Evolutionary conservation across 495 filamentous ascomycete species (phyloP).

Genomic region (Trichoderma asperelloides): DNA sequence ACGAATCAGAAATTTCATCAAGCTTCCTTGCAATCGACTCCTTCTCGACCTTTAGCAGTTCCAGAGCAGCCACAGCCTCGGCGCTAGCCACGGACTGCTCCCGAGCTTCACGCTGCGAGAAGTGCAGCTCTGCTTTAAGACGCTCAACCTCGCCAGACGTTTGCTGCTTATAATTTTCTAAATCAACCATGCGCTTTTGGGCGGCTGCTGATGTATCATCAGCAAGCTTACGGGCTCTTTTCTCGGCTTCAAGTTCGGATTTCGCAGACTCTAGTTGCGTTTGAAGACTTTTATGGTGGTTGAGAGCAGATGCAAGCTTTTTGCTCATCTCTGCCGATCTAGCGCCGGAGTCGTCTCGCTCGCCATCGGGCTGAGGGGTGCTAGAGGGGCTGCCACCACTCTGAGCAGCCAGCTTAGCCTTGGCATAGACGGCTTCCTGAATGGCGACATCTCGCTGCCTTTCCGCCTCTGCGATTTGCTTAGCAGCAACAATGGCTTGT

Average conservation of each 20-base stretch:
- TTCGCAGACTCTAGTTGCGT: slow-evolving; percentile 56
- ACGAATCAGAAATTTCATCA: slow-evolving; percentile 53
- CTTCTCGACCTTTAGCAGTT: slow-evolving; percentile 73
- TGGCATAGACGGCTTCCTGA: slow-evolving; percentile 87
- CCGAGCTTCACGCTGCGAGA: slow-evolving; percentile 59
- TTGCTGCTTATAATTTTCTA: slow-evolving; percentile 73
- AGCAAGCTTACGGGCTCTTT: slow-evolving; percentile 66
- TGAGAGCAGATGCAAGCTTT: slow-evolving; percentile 73
- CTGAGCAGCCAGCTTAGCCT: slow-evolving; percentile 82
- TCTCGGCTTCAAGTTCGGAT: slow-evolving; percentile 70
- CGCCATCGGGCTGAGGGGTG: slow-evolving; percentile 61
- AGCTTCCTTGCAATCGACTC: slow-evolving; percentile 66
- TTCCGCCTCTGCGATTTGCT: slow-evolving; percentile 84
- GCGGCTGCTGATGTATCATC: slow-evolving; percentile 82
- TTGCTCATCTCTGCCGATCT: slow-evolving; percentile 68
- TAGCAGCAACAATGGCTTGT: slow-evolving; percentile 74
- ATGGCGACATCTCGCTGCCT: slow-evolving; percentile 88
- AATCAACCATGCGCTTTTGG: slow-evolving; percentile 69
- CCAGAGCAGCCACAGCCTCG: slow-evolving; percentile 64
- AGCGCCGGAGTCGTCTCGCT: slow-evolving; percentile 51
- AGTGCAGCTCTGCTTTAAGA: slow-evolving; percentile 74
- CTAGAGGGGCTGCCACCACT: slow-evolving; percentile 56
- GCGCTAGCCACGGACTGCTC: slow-evolving; percentile 68
- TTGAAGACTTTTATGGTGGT: slow-evolving; percentile 66
- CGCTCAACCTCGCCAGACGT: slow-evolving; percentile 75